Conservation (phyloP, 1,284 basidiomycete genomes). For the Apiotrichum siamense region DNA sequence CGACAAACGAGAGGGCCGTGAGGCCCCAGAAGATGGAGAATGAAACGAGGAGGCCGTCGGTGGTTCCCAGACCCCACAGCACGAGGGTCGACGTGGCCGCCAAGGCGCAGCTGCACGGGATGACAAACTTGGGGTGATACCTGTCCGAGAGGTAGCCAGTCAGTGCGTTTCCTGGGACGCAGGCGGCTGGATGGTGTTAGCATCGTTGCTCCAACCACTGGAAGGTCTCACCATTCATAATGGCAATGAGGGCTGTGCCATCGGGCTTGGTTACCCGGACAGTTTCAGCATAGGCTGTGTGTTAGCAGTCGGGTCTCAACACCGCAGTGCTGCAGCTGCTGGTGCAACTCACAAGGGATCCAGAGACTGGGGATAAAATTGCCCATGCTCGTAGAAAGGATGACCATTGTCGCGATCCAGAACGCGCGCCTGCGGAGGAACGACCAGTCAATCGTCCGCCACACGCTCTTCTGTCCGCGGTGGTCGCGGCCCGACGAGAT, state of each 20-base stretch:
- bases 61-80: conserved; percentile 45
- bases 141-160: conserved; percentile 42
- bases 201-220: too few species aligned
- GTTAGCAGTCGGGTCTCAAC: background rate
- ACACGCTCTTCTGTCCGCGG: background rate
- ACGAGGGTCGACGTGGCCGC: conserved; percentile 23
- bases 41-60: conserved; percentile 22
- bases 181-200: conserved; percentile 27
- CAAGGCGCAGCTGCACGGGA: conserved; percentile 35
- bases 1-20: conserved; percentile 31
- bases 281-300: conserved; percentile 36
- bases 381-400: conserved; percentile 39
- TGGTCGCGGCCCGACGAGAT: background rate
- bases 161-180: conserved; percentile 39
- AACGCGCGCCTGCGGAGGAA: conserved; percentile 29
- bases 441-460: conserved; percentile 17
- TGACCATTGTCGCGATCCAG: conserved; percentile 34
- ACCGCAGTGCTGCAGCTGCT: background rate
- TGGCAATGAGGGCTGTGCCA: conserved; percentile 41
- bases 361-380: conserved; percentile 45
- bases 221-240: conserved; percentile 39
- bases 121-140: conserved; percentile 28
- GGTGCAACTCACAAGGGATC: conserved; percentile 35
- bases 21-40: conserved; percentile 36
- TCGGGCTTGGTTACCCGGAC: conserved; percentile 30